Evolutionary conservation across 139 green algal species (phyloP), one percentile per base, ranked within the genome.

Genomic region (Chlorella ohadii): DNA sequence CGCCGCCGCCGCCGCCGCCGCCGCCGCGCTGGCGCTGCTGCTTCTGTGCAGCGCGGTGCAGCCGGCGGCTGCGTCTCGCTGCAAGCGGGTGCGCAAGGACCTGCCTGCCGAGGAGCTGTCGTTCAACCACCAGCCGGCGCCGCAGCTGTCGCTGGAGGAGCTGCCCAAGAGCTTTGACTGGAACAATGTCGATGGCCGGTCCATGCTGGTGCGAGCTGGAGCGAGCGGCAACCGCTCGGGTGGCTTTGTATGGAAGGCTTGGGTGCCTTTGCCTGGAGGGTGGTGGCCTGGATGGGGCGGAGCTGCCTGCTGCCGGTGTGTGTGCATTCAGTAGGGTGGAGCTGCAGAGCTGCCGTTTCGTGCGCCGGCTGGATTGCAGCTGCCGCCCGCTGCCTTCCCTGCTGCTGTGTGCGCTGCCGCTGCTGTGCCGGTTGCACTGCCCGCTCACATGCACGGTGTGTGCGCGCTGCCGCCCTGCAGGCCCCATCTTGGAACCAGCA

Each of bases 81-180:
- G 76, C 59, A 79, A 79, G 51, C 41, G 64, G 12, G n/a, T 39
- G 64, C 64, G 39, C 25, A 77, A 44, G 25, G 28, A 82, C 22
- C 36, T 82, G 57, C 57, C 76, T 1, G 36, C n/a, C 28, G 76
- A 82, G 76, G 76, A 82, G 27, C 57, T 82, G 76, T 61, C 9
- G 2, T 82, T 82, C 76, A 82, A 82, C 76, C 76, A 82, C 76
- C 57, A 72, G 36, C 76, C 59, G 3, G 76, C 76, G 12, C 76
- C 76, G 3, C 76, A 82, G 36, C 57, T 27, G 47, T 39, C 55
- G 6, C 36, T 72, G 57, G 57, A 89, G 20, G 31, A 76, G 23
- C 80, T 93, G 56, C 90, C 90, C 34, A 80, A 78, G n/a, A 51
- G 79, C 65, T 92, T 87, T 38, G 72, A 85, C 71, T 91, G 88